A percentile compares a stretch with the other conserved stretches of the same genome.
Evolutionary conservation across 108 stramenopile genomes (phyloP).

Genomic region (Schizochytrium sp.): DNA sequence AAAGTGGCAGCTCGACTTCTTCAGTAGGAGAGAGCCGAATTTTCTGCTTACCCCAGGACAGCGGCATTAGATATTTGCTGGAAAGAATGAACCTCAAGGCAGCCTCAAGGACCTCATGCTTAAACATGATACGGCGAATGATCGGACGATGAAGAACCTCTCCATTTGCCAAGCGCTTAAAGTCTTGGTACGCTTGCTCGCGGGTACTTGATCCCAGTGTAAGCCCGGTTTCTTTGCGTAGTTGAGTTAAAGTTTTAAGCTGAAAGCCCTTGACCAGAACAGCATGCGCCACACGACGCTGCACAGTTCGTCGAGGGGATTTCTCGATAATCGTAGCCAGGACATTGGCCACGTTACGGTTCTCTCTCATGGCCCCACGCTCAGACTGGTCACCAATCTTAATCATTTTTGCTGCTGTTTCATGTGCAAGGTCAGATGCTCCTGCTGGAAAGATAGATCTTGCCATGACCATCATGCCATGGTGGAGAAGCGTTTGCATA

Average conservation of each 20-base stretch:
- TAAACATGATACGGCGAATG: background rate
- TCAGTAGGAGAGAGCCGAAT: background rate
- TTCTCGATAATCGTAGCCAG: slow-evolving; percentile 4
- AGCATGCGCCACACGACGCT: slow-evolving; percentile 16
- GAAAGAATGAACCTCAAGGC: background rate
- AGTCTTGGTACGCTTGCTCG: slow-evolving; percentile 7
- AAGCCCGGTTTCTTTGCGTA: background rate
- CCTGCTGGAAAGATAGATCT: background rate
- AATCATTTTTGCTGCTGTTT: background rate
- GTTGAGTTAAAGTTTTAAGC: background rate
- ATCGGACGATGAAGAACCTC: background rate
- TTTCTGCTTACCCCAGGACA: background rate
- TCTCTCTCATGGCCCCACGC: background rate
- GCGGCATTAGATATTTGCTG: background rate
- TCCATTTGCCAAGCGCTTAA: background rate
- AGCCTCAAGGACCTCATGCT: background rate
- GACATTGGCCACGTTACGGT: background rate
- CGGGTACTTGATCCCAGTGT: background rate
- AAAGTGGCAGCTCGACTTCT: background rate
- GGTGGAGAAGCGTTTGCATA: background rate
- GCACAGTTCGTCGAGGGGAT: background rate
- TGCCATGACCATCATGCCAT: background rate
- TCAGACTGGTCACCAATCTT: background rate
- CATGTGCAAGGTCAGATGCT: background rate
- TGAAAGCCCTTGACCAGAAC: slow-evolving; percentile 12